These are phyloP conservation scores for Candida chauliodis DNA, from an alignment of 805 yeast species.

Conservation along the genomic window DNA sequence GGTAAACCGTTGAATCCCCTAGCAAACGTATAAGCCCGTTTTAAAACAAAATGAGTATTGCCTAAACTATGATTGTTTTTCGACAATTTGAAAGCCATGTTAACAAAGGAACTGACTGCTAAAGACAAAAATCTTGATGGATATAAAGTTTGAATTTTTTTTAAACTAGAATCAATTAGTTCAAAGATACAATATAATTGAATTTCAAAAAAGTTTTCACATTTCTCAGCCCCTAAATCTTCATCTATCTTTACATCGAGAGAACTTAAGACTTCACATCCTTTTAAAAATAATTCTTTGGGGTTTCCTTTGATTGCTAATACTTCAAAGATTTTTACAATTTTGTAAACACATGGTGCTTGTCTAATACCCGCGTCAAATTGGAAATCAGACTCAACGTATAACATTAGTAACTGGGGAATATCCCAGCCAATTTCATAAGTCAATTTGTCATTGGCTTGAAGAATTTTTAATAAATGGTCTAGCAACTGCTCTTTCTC, in stretches of 20 bases:
- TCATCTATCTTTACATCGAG: conserved; percentile 24
- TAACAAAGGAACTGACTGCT: conserved; percentile 57
- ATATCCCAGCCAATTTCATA: conserved; percentile 87
- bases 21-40: conserved; percentile 61
- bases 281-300: conserved; percentile 70
- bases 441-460: conserved; percentile 45
- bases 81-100: conserved; percentile 26
- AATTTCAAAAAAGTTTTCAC: conserved; percentile 42
- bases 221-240: conserved; percentile 9
- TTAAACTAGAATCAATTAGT: conserved; percentile 54
- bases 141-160: conserved; percentile 60
- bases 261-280: conserved; percentile 58
- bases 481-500: conserved; percentile 52
- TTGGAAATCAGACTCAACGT: conserved; percentile 39
- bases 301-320: conserved; percentile 73
- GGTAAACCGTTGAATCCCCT: conserved; percentile 43
- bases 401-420: conserved; percentile 63
- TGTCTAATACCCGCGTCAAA: conserved; percentile 26
- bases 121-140: conserved; percentile 80
- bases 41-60: conserved; percentile 40
- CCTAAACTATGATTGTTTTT: conserved; percentile 11
- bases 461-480: conserved; percentile 42
- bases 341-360: conserved; percentile 35
- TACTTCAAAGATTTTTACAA: conserved; percentile 54
- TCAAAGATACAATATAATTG: conserved; percentile 68